phyloP scores from a whole-genome alignment of 352 stramenopile genomes.

The Peronospora destructor region DNA sequence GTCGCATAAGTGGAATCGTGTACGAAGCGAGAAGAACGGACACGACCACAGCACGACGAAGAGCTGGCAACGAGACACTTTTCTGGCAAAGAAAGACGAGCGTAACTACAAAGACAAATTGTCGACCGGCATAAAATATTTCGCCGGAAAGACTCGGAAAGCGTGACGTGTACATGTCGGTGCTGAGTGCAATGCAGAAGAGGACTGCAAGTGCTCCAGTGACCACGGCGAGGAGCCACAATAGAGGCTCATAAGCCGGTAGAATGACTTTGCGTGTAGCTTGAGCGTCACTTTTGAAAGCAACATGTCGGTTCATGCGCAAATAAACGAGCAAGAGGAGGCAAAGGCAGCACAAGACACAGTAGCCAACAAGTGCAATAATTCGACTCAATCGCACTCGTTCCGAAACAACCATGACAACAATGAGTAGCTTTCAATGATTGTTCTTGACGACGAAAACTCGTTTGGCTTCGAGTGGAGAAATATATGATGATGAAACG shows the following conservation, averaged over 20 bases:
- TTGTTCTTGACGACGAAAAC: not conserved
- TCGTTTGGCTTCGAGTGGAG: not conserved
- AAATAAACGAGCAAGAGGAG: slow-evolving; percentile 39
- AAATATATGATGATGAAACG: not conserved
- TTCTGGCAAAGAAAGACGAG: slow-evolving; percentile 55
- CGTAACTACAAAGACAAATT: slow-evolving; percentile 52
- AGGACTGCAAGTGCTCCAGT: slow-evolving; percentile 29
- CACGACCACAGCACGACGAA: slow-evolving; percentile 34
- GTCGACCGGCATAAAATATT: slow-evolving; percentile 36
- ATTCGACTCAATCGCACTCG: slow-evolving; percentile 26
- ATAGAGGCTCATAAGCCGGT: slow-evolving; percentile 48
- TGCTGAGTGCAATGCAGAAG: slow-evolving; percentile 29
- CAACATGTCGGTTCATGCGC: slow-evolving; percentile 32
- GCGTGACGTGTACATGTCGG: slow-evolving; percentile 26
- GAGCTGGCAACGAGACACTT: slow-evolving; percentile 48
- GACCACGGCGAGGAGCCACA: slow-evolving; percentile 36
- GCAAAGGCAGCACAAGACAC: slow-evolving; percentile 27
- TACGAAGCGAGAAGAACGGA: slow-evolving; percentile 39
- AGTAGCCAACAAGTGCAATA: slow-evolving; percentile 32
- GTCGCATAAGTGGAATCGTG: slow-evolving; percentile 35
- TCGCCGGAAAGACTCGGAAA: slow-evolving; percentile 31
- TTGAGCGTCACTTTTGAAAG: slow-evolving; percentile 35
- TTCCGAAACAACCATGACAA: slow-evolving; percentile 2
- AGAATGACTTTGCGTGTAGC: slow-evolving; percentile 46
- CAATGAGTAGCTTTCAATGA: not conserved